Base-by-base conservation (phyloP, 192 early-diverging fungal species). In the Dimargaris verticillata region DNA sequence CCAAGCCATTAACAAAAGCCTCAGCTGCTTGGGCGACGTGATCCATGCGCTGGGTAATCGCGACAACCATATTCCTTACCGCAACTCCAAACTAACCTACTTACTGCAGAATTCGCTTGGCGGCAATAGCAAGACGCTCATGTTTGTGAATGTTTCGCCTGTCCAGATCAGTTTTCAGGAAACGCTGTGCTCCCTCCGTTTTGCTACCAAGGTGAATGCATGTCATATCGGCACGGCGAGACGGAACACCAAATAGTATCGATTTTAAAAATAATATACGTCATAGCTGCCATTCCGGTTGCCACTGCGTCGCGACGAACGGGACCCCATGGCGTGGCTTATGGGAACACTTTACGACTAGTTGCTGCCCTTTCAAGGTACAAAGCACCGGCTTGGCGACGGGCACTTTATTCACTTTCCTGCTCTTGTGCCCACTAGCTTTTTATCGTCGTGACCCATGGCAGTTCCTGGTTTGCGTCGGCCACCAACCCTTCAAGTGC, bases 101-200 rank as follows among this genome's bases (percentile, higher is more conserved):
- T 62, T 85, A 60, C 65, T 83, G 53, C 76, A 78, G 53, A 70
- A 78, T 62, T 83, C 71, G 4, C 66, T 82, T 11, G 87, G 88
- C 44, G 95, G 95, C 18, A 96, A 95, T 63, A 87, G 85, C 67
- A 98, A 98, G 71, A 95, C 92, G 12, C 78, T 96, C 20, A 98
- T 98, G 95, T 95, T 98, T 85, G 95, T 98, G 17, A 95, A 95
- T 59, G 79, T 98, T 38, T 87, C 82, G 22, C 95, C 95, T n/a
- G 68, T 88, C 50, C 64, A 77, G n/a, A 69, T 72, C 46, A 88
- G 83, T 69, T 78, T 92, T 44, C 72, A 77, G 38, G 95, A 98
- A 68, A 92, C 87, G 15, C 71, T 95, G 43, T 91, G 87, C 67
- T 92, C 90, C 18, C 76, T 97, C 52, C 77, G 92, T 52, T 97